These are phyloP conservation scores for Anethum foeniculum DNA, from an alignment of 140 eudicot genomes.

Conservation along the genomic window DNA sequence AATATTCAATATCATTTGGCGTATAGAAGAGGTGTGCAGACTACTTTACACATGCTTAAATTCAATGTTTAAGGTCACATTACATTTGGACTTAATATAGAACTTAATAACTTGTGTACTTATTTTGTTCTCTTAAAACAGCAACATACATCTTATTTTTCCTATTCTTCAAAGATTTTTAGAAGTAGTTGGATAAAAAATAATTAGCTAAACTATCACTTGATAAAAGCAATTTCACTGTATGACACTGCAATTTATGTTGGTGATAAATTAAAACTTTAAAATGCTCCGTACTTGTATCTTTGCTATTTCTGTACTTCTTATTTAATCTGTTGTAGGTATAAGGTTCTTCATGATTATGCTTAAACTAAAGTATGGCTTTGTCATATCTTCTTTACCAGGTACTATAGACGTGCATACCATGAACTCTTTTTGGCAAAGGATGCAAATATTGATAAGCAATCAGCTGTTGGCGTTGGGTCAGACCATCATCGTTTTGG, in stretches of 20 bases:
- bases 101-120: background rate
- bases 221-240: background rate
- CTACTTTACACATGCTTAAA: background rate
- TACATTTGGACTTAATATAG: background rate
- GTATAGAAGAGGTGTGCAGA: background rate
- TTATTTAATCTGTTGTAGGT: background rate
- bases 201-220: background rate
- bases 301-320: background rate
- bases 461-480: constrained; percentile 23
- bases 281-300: background rate
- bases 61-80: background rate
- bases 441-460: constrained; percentile 33
- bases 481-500: constrained; percentile 72
- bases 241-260: background rate
- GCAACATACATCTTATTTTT: background rate
- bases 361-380: background rate
- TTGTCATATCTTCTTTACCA: constrained; percentile 19
- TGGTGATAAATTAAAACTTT: background rate
- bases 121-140: background rate
- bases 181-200: background rate
- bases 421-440: constrained; percentile 38
- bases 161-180: background rate
- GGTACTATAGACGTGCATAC: constrained; percentile 69
- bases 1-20: background rate
- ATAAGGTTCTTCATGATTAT: background rate